Evolutionary conservation across 352 stramenopile genomes (phyloP), one percentile per base, ranked within the genome.

Genomic region (Globisporangium splendens): DNA sequence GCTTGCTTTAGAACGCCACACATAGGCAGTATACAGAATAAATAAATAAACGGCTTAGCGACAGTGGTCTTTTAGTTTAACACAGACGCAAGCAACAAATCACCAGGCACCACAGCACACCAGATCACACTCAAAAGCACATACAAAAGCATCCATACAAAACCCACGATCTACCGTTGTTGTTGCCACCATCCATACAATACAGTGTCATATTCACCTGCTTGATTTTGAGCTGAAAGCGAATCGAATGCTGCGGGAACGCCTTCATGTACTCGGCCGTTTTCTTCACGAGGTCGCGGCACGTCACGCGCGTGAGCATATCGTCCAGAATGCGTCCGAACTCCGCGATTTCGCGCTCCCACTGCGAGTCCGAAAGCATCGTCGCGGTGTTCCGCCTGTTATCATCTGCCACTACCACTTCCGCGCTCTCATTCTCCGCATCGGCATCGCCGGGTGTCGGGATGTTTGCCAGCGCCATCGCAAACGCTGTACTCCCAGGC

Each of bases 141-240:
- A 54, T 35, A 50, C 39, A 56, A 18, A 61, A 22, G 6, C 35
- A 57, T 54, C 12, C 18, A 59, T 20, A 47, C 52, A 62, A 11
- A 31, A 6, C 28, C 28, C 28, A 35, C 7, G 35, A 62, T 44
- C 44, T 31, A 53, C 43, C 54, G 28, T 46, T 48, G 44, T 53
- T 59, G 46, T 48, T 52, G 22, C 22, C 20, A 17, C 44, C 49
- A 56, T 14, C 17, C 49, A 48, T 42, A 17, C 20, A 60, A 47
- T 46, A 8, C 12, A 38, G 28, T 35, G 28, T 35, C 22, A 41
- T 24, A 56, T 38, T 72, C 75, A 93, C 83, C 83, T 93, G 83
- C 78, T 93, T 93, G 73, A 93, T 86, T 66, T 93, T 93, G 77
- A 93, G 83, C 68, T 93, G 83, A 66, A 93, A 89, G 31, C 80